Evolutionary conservation across 495 filamentous ascomycete genomes (phyloP).

Genomic region (Podospora didyma): DNA sequence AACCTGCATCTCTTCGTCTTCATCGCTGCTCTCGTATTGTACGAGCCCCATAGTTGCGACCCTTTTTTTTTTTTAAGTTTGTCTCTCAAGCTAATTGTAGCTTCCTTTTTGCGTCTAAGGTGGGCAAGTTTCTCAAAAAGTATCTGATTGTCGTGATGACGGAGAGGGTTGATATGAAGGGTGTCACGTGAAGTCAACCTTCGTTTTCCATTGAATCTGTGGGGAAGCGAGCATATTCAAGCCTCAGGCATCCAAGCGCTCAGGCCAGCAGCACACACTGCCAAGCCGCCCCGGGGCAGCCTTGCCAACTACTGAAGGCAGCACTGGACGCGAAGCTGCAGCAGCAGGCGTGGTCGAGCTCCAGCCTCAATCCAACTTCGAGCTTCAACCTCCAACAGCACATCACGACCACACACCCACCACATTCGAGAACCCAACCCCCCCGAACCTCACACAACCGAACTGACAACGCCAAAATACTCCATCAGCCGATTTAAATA

Average conservation of each 20-base stretch:
- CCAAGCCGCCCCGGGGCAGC: background rate
- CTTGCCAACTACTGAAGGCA: constrained; percentile 22
- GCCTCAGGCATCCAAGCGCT: constrained; percentile 12
- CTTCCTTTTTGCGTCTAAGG: background rate
- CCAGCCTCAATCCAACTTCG: constrained; percentile 21
- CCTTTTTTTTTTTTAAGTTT: background rate
- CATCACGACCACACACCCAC: constrained; percentile 3
- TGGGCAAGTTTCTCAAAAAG: background rate
- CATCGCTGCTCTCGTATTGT: constrained; percentile 74
- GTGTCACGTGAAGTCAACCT: constrained; percentile 25
- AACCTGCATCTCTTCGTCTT: constrained; percentile 52
- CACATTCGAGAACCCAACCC: constrained; percentile 5
- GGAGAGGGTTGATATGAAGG: constrained; percentile 15
- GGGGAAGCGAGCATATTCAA: background rate
- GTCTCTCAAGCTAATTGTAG: background rate
- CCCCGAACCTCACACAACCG: background rate
- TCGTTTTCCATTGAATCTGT: background rate
- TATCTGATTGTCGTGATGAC: background rate
- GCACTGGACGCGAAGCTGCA: constrained; percentile 38
- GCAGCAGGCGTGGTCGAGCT: constrained; percentile 2
- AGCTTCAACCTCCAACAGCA: constrained; percentile 12
- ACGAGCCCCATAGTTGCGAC: constrained; percentile 58
- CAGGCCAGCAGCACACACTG: background rate
- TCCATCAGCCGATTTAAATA: background rate
- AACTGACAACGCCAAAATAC: background rate